These are phyloP conservation scores for Rhizopogon vulgaris DNA, from an alignment of 768 basidiomycete species.

Conservation along the genomic window DNA sequence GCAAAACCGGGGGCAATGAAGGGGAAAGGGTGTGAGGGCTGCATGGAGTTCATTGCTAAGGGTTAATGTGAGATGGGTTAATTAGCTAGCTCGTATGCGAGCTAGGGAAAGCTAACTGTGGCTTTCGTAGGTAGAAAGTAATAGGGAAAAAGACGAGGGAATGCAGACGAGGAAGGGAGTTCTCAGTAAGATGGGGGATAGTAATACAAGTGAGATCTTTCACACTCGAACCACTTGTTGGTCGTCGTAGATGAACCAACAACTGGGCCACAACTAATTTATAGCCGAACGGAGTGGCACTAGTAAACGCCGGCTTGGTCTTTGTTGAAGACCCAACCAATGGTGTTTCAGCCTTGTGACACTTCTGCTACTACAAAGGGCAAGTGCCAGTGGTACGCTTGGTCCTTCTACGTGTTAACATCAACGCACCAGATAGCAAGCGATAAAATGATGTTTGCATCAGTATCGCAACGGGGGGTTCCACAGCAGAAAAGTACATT, in stretches of 20 bases:
- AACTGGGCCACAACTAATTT: background rate
- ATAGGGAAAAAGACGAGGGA: background rate
- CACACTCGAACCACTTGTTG: background rate
- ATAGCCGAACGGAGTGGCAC: constrained; percentile 1
- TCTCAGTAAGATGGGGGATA: background rate
- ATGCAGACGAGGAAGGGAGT: background rate
- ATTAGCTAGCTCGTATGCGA: background rate
- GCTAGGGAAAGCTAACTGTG: background rate
- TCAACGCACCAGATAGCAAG: background rate
- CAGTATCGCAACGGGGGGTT: too few relatives aligned
- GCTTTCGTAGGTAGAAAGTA: background rate
- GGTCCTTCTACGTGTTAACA: background rate
- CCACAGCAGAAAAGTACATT: too few relatives aligned
- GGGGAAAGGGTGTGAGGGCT: background rate
- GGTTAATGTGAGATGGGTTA: background rate
- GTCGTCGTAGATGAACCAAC: background rate
- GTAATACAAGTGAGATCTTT: background rate
- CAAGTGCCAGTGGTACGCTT: background rate
- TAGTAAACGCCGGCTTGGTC: background rate
- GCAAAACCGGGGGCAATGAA: background rate
- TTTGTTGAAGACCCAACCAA: background rate
- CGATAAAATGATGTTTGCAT: background rate
- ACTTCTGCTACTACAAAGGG: background rate
- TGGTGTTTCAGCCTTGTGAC: background rate
- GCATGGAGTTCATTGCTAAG: background rate